phyloP scores from a whole-genome alignment of 202 grass and related monocot genomes.

The Setaria italica region DNA sequence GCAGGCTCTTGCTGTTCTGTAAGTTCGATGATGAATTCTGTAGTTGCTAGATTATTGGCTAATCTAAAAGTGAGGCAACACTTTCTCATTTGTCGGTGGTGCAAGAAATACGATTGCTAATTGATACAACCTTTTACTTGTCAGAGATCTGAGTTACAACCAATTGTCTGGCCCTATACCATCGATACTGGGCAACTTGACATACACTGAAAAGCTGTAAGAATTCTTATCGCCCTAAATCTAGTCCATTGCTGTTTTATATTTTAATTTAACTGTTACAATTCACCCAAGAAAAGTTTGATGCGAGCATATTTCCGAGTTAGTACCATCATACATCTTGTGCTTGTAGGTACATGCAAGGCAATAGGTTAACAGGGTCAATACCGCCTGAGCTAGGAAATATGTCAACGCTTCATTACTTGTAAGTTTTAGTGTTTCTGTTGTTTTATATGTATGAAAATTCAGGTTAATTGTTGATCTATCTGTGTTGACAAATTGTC shows the following conservation, averaged over 20 bases:
- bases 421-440: conserved; percentile 55
- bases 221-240: conserved; percentile 20
- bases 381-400: conserved; percentile 96
- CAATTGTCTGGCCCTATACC: conserved; percentile 84
- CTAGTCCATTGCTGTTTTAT: conserved; percentile 28
- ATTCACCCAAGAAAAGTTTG: neutral
- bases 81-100: neutral
- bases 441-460: neutral
- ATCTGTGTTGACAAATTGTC: conserved; percentile 30
- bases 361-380: conserved; percentile 68
- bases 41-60: neutral
- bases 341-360: conserved; percentile 71
- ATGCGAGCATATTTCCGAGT: conserved; percentile 15
- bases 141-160: conserved; percentile 95
- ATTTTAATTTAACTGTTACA: conserved; percentile 45
- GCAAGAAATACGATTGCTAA: neutral
- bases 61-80: neutral
- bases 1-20: conserved; percentile 97
- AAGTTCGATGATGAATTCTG: conserved; percentile 44
- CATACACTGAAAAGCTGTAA: conserved; percentile 99
- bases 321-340: conserved; percentile 5
- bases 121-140: neutral
- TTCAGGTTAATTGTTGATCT: neutral
- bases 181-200: conserved; percentile 91
- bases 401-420: conserved; percentile 95